A percentile compares a stretch with the other conserved stretches of the same genome.
These are phyloP conservation scores for Mucor sp. DNA, from an alignment of 371 early-diverging fungal genomes.

Conservation along the genomic window DNA sequence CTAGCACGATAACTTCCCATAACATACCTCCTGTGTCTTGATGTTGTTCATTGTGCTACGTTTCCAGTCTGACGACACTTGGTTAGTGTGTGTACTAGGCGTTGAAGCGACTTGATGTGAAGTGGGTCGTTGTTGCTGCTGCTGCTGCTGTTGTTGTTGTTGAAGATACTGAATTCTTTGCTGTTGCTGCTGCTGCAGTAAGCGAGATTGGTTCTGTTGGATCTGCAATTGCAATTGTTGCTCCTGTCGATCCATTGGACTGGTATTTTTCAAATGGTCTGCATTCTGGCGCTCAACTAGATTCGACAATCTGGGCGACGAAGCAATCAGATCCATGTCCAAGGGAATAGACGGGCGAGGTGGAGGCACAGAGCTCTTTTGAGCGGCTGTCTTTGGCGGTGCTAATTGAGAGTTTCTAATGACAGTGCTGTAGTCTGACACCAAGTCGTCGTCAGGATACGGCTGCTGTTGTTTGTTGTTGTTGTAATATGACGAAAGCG, in stretches of 20 bases:
- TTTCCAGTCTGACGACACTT: conserved; percentile 8
- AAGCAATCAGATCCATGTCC: conserved; percentile 19
- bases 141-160: neutral
- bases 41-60: conserved; percentile 18
- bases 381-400: neutral
- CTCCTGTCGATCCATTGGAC: neutral
- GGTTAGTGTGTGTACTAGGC: neutral
- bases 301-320: conserved; percentile 7
- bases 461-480: conserved; percentile 8
- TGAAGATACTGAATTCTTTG: neutral
- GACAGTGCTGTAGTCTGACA: conserved; percentile 35
- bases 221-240: conserved; percentile 1
- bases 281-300: conserved; percentile 12
- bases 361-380: neutral
- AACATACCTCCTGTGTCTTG: conserved; percentile 12
- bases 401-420: conserved; percentile 20
- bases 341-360: conserved; percentile 18
- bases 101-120: conserved; percentile 5
- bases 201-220: neutral
- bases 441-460: conserved; percentile 32
- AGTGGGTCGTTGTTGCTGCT: neutral
- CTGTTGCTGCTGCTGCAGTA: neutral
- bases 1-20: neutral
- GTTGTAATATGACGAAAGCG: conserved; percentile 4
- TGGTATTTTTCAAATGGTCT: neutral